Percentiles rank a stretch among this genome's conserved stretches.
phyloP scores from a whole-genome alignment of 192 early-diverging fungal species.

The Coemansia sp. region DNA sequence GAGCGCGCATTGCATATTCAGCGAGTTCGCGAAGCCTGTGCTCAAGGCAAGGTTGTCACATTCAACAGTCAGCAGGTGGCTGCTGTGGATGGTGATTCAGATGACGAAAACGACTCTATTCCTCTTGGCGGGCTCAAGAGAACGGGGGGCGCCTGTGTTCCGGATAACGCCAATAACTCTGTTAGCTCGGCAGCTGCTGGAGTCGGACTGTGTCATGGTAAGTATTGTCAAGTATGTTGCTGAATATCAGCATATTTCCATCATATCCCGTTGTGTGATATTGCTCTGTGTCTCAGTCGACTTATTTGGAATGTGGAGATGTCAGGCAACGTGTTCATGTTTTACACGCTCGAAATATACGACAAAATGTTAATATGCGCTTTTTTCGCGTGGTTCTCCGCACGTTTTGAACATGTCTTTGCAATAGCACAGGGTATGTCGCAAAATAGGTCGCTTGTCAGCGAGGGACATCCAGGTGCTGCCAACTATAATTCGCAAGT shows the following conservation, averaged over 20 bases:
- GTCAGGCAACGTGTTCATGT: not conserved
- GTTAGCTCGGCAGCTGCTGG: not conserved
- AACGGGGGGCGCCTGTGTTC: not conserved
- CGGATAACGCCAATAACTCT: not conserved
- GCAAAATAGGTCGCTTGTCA: not conserved
- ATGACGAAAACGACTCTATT: conserved; percentile 33
- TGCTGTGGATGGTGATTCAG: conserved; percentile 9
- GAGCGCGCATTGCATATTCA: conserved; percentile 48
- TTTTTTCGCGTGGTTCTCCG: not conserved
- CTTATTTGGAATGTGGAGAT: not conserved
- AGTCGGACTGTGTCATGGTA: conserved; percentile 5
- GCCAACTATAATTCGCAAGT: not conserved
- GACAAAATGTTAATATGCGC: not conserved
- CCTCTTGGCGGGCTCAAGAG: conserved; percentile 42
- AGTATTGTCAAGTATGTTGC: not conserved
- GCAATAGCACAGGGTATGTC: not conserved
- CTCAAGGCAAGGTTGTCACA: conserved; percentile 25
- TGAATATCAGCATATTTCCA: no score
- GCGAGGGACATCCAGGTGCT: not conserved
- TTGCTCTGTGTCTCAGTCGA: no score
- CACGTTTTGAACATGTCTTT: not conserved
- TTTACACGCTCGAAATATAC: not conserved
- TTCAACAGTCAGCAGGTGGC: conserved; percentile 6
- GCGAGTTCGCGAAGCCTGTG: conserved; percentile 44
- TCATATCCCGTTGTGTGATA: no score